Evolutionary conservation across 192 early-diverging fungal genomes (phyloP).

Genomic region (Backusella tuberculispora): DNA sequence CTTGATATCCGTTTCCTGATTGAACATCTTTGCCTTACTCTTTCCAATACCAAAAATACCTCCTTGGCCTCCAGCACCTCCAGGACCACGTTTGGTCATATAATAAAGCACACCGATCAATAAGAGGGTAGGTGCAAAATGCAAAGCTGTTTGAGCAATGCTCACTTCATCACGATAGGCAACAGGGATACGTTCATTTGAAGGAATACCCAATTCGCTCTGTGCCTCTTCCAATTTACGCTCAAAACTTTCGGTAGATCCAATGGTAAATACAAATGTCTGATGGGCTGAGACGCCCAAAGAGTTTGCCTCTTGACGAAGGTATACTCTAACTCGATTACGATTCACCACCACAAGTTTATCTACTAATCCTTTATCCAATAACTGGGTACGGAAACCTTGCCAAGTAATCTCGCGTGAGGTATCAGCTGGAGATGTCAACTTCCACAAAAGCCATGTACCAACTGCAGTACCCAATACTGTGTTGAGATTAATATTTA

Average conservation of each 20-base stretch:
- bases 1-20: constrained; percentile 94
- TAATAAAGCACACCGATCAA: constrained; percentile 88
- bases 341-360: constrained; percentile 89
- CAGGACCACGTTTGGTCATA: constrained; percentile 80
- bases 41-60: constrained; percentile 98
- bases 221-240: constrained; percentile 88
- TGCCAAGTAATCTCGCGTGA: constrained; percentile 89
- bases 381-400: constrained; percentile 85
- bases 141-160: constrained; percentile 72
- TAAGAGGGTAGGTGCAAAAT: constrained; percentile 92
- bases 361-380: constrained; percentile 93
- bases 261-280: constrained; percentile 87
- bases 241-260: constrained; percentile 94
- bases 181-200: constrained; percentile 90
- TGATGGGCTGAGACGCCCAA: constrained; percentile 34
- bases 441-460: constrained; percentile 55
- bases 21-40: constrained; percentile 94
- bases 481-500: constrained; percentile 49
- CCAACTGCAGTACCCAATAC: constrained; percentile 49
- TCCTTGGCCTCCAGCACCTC: constrained; percentile 60
- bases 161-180: constrained; percentile 86
- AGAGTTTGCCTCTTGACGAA: constrained; percentile 65
- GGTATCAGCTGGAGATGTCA: constrained; percentile 50
- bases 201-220: constrained; percentile 87
- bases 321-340: constrained; percentile 78